phyloP scores from a whole-genome alignment of 768 basidiomycete species.

The Hydnum rufescens region DNA sequence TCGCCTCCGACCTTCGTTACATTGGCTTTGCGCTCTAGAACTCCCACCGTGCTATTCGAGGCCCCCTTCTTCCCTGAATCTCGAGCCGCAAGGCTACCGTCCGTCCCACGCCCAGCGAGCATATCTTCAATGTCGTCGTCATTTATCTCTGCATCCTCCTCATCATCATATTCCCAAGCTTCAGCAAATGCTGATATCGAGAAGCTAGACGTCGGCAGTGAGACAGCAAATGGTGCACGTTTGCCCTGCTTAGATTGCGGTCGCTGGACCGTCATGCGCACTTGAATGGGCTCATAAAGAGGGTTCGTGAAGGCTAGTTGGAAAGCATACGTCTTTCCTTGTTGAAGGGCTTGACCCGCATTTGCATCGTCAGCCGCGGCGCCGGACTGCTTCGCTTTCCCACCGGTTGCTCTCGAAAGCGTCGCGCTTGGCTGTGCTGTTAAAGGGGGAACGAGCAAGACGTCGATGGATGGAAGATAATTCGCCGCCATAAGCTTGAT shows the following conservation, averaged over 20 bases:
- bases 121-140: conserved; percentile 23
- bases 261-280: conserved; percentile 65
- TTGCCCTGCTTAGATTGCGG: conserved; percentile 23
- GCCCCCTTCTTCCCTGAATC: conserved; percentile 20
- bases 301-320: conserved; percentile 88
- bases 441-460: conserved; percentile 28
- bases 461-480: conserved; percentile 74
- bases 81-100: conserved; percentile 19
- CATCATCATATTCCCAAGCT: conserved; percentile 96
- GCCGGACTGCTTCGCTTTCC: conserved; percentile 16
- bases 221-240: conserved; percentile 58
- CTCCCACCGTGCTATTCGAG: conserved; percentile 30
- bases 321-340: conserved; percentile 70
- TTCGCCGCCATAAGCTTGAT: conserved; percentile 94
- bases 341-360: conserved; percentile 29
- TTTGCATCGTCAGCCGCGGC: conserved; percentile 22
- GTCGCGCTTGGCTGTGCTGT: conserved; percentile 22
- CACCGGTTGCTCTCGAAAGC: conserved; percentile 20
- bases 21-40: conserved; percentile 80
- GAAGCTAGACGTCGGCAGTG: conserved; percentile 60
- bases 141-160: conserved; percentile 47
- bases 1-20: conserved; percentile 78
- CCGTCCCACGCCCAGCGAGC: conserved; percentile 13
- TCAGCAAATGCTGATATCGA: conserved; percentile 81
- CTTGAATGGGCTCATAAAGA: conserved; percentile 85